phyloP scores from a whole-genome alignment of 208 protist species.

The Wallacemonas sp. region DNA sequence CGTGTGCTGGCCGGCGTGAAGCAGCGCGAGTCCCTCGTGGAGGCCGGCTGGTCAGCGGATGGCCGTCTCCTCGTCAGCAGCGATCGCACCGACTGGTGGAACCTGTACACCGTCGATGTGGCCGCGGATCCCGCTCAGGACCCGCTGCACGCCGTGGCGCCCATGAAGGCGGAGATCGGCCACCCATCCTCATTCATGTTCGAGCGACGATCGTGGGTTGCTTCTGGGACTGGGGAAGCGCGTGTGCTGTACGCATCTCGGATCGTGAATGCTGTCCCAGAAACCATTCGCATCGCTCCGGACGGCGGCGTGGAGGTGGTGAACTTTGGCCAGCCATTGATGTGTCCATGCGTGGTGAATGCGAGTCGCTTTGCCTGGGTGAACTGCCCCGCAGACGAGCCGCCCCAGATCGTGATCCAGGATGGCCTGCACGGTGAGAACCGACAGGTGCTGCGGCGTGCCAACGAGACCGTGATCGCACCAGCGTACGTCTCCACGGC shows the following conservation, averaged over 20 bases:
- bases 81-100: slow-evolving; percentile 9
- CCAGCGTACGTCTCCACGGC: neutral
- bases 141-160: neutral
- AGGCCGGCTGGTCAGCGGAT: slow-evolving; percentile 3
- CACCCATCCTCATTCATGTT: neutral
- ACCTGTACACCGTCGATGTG: neutral
- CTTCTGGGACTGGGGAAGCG: too few relatives aligned
- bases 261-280: neutral
- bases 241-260: too few relatives aligned
- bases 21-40: neutral
- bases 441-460: slow-evolving; percentile 5
- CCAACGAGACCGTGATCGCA: neutral
- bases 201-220: neutral
- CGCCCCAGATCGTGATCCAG: slow-evolving; percentile 10
- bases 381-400: slow-evolving; percentile 8
- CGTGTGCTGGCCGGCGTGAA: neutral
- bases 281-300: neutral
- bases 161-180: slow-evolving; percentile 4
- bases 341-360: slow-evolving; percentile 8
- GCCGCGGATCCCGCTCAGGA: neutral
- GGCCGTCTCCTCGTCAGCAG: slow-evolving; percentile 1
- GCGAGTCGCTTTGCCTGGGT: slow-evolving; percentile 3
- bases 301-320: slow-evolving; percentile 2
- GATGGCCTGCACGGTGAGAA: slow-evolving; percentile 6
- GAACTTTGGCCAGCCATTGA: neutral